Evolutionary conservation across 1,284 basidiomycete species (phyloP), one percentile per base, ranked within the genome.

Genomic region (Pisolithus thermaeus): DNA sequence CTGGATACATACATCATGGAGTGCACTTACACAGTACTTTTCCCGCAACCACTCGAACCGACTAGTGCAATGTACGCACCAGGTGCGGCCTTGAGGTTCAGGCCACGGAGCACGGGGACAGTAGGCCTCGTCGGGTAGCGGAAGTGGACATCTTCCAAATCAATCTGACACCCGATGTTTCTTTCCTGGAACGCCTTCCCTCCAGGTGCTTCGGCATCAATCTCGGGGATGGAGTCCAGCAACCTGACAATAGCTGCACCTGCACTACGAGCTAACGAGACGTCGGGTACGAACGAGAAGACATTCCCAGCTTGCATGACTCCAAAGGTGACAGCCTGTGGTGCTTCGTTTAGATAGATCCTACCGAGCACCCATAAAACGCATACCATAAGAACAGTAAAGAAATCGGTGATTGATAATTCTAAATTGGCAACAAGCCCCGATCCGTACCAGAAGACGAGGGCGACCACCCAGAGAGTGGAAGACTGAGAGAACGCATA

Each of bases 61-160:
- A 97, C 94, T 12, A 98, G 77, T 3, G 95, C 95, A 53, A 92
- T 81, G 54, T 90, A 97, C 30, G 90, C 92, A 18, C 96, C 95
- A 3, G 95, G 90, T 60, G 90, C 80, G 28, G 95, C 82, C 48
- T 84, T 80, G 47, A 97, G 67, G 51, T 83, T 84, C 32, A 97
- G 72, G 56, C 84, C 86, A 49, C 91, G 84, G 49, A 97, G 72
- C 3, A 97, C 92, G 46, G 89, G 85, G 16, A 95, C 87, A 55
- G 81, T 81, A 25, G 92, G 90, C 52, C 96, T 81, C 3, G 93
- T 92, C 1, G 96, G 96, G 70, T 98, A 98, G 30, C 92, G 81
- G 81, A 97, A 97, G 70, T 95, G 90, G n/a, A 97, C 78, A 54
- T 84, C 78, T 61, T 94, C 84, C 56, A 97, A 78, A 12, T 73